phyloP scores from a whole-genome alignment of 2,329 filamentous ascomycete genomes.

The Nigrospora osmanthi region DNA sequence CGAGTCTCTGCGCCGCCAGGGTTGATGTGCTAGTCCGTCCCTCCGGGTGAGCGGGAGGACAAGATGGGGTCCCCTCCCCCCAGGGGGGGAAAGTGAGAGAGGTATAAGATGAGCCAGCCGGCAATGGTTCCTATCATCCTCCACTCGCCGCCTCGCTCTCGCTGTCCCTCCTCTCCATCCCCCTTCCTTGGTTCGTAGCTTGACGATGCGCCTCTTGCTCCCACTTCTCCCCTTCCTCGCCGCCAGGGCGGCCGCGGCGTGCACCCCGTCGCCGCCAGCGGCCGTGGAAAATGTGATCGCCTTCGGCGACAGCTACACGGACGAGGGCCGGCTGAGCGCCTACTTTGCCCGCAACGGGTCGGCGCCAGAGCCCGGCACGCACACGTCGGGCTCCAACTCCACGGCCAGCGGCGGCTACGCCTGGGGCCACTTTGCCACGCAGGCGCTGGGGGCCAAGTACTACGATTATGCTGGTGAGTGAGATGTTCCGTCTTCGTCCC shows the following conservation, averaged over 20 bases:
- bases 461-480: conserved; percentile 55
- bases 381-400: conserved; percentile 34
- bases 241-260: conserved; percentile 7
- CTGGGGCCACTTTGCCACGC: conserved; percentile 61
- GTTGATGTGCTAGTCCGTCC: no score
- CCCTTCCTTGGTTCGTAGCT: no score
- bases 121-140: no score
- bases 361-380: conserved; percentile 52
- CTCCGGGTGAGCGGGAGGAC: no score
- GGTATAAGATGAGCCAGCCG: no score
- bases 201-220: background rate
- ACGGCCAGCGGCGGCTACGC: conserved; percentile 58
- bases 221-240: conserved; percentile 1
- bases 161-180: no score
- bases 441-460: conserved; percentile 46
- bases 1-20: no score
- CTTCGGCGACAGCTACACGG: conserved; percentile 73
- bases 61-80: no score
- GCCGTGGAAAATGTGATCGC: conserved; percentile 56
- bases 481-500: background rate
- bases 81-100: no score
- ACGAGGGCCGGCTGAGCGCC: conserved; percentile 60
- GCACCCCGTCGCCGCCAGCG: conserved; percentile 16
- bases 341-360: conserved; percentile 50
- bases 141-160: no score